Evolutionary conservation across 2,329 filamentous ascomycete species (phyloP), one percentile per base, ranked within the genome.

Genomic region (Ascochyta fabae): DNA sequence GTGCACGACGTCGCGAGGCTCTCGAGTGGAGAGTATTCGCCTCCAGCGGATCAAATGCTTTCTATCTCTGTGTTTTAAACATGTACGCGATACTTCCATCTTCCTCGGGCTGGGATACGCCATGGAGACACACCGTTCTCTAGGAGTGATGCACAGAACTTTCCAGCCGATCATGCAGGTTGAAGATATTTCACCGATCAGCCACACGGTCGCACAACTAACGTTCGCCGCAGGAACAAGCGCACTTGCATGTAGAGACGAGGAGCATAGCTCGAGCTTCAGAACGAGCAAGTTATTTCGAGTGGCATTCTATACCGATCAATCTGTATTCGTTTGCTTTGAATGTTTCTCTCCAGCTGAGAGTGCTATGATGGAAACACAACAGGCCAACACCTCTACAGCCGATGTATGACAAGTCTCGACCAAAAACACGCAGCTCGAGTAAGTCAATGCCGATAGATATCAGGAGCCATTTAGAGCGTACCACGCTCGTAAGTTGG

Each of bases 181-280:
- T 31, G 23, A 34, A 49, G 46, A 46, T 49, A 35, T 40, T 40
- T 36, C 46, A 49, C 35, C 40, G 46, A 55, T 55, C 46, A 46
- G 41, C 40, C 35, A 45, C 35, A 41, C 15, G 27, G 46, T 55
- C 15, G 34, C 52, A 55, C 52, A 41, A 29, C 41, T 15, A 33
- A 46, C 23, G 38, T 33, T 13, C n/a, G 39, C 31, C 26, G 44
- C 51, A 48, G 51, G 51, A 44, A 48, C 39, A 44, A 9, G 38
- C 24, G 16, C 44, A 33, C 22, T 29, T 54, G 38, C 44, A 27
- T 43, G 23, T 43, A 23, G 29, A n/a, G 36, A 22, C 10, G n/a
- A 41, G 26, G 38, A n/a, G 40, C 24, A 35, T 8, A 36, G 38
- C 12, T 13, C 29, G n/a, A 26, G 26, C 33, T 8, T n/a, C 33